Percentiles rank a stretch among this genome's conserved stretches.
These are phyloP conservation scores for Dispira simplex DNA, from an alignment of 192 early-diverging fungal species.

Conservation along the genomic window DNA sequence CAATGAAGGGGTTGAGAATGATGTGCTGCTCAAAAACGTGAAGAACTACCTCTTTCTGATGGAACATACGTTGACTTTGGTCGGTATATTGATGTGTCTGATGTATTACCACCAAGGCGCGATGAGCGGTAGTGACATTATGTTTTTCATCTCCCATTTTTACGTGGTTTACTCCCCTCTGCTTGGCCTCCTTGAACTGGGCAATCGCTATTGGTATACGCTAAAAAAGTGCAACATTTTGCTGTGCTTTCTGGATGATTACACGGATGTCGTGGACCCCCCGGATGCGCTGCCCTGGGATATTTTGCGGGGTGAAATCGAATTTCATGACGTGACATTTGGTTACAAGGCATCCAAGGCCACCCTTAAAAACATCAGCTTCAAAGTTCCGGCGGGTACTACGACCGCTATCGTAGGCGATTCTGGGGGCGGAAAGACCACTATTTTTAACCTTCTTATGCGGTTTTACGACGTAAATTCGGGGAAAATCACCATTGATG, in stretches of 20 bases:
- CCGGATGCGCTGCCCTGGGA: background rate
- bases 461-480: slow-evolving; percentile 58
- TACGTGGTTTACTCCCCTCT: background rate
- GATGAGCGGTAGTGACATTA: background rate
- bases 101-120: background rate
- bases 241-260: background rate
- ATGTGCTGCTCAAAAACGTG: background rate
- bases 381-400: slow-evolving; percentile 4
- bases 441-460: slow-evolving; percentile 47
- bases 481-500: slow-evolving; percentile 57
- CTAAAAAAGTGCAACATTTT: background rate
- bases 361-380: background rate
- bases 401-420: slow-evolving; percentile 10
- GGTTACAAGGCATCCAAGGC: slow-evolving; percentile 13
- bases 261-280: background rate
- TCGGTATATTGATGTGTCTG: slow-evolving; percentile 1
- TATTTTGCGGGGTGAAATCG: background rate
- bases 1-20: background rate
- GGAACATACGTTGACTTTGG: background rate
- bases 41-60: background rate
- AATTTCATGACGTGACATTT: slow-evolving; percentile 1
- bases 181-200: background rate
- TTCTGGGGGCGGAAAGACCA: slow-evolving; percentile 24
- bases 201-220: too few species aligned
- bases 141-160: slow-evolving; percentile 4